A percentile compares a stretch with the other conserved stretches of the same genome.
phyloP scores from a whole-genome alignment of 768 basidiomycete genomes.

The Fomitopsis pulvina region DNA sequence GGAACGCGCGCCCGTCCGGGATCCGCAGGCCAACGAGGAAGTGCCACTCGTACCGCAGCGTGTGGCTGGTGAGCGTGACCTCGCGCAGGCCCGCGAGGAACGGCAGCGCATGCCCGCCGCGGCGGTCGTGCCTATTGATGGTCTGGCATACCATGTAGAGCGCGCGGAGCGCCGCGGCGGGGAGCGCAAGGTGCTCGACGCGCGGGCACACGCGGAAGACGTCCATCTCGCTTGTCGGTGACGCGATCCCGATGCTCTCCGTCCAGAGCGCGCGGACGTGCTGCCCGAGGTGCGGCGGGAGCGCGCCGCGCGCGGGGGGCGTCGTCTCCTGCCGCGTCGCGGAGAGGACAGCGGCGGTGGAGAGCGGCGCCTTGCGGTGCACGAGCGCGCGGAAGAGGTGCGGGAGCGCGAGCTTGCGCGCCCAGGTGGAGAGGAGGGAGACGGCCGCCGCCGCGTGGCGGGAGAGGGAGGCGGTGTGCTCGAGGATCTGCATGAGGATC shows the following conservation, averaged over 20 bases:
- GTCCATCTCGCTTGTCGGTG: slow-evolving; percentile 11
- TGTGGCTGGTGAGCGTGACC: slow-evolving; percentile 18
- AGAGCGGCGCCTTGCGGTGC: slow-evolving; percentile 1
- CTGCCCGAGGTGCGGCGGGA: background rate
- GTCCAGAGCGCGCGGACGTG: slow-evolving; percentile 19
- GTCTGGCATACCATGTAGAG: slow-evolving; percentile 9
- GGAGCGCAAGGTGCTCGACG: slow-evolving; percentile 17
- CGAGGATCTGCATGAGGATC: slow-evolving; percentile 18
- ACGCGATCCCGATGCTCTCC: slow-evolving; percentile 13
- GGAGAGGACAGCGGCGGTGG: background rate
- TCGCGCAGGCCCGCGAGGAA: slow-evolving; percentile 8
- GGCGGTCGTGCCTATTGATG: background rate
- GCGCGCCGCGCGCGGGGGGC: background rate
- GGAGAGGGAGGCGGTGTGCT: slow-evolving; percentile 8
- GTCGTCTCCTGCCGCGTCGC: background rate
- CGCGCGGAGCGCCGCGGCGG: slow-evolving; percentile 13
- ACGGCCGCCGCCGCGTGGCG: slow-evolving; percentile 10
- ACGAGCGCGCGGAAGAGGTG: slow-evolving; percentile 17
- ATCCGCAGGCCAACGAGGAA: slow-evolving; percentile 11
- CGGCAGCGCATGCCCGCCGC: background rate
- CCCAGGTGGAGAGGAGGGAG: slow-evolving; percentile 18
- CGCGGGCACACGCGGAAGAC: slow-evolving; percentile 14
- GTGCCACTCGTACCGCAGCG: slow-evolving; percentile 17
- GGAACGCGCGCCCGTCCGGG: slow-evolving; percentile 5
- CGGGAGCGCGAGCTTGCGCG: slow-evolving; percentile 12